Base-by-base conservation (phyloP, 192 early-diverging fungal genomes). In the Backusella tarrabulga region DNA sequence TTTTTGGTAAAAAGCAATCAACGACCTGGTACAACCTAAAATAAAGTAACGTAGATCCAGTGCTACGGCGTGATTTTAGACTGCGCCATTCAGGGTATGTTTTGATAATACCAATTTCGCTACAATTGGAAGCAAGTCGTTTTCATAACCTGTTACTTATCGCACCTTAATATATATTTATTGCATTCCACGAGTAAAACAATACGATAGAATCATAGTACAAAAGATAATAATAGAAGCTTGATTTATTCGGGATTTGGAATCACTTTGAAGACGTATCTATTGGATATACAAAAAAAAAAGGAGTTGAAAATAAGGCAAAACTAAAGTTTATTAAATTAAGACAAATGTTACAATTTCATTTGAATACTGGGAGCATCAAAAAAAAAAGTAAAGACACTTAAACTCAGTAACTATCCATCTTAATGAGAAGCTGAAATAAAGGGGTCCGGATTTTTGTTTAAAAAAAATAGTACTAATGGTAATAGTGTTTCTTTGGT, bases 1-100 rank as follows among this genome's bases (percentile, higher is more conserved):
- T 63, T 63, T 63, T 63, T 63, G 56, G 56, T 63, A 63, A 63
- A 63, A 63, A 29, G 23, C 12, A 63, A 63, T 63, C 56, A 63
- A 63, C 21, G 6, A 29, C 56, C 7, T 60, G 21, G 56, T 63
- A 9, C 23, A 14, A 63, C 56, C 3, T 63, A 14, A 29, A 63
- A 29, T 29, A 9, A 29, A 63, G 23, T 63, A 63, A 63, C 46
- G 56, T 63, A 63, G 56, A 63, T 63, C 56, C 56, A 63, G 26
- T 63, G 56, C 56, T 63, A 63, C 21, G 21, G 14, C 26, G n/a
- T 63, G 11, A 60, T 29, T 63, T 63, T 29, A 63, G n/a, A 29
- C 9, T 29, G 9, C 56, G 56, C 11, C 26, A 29, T 14, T 26
- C 21, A 26, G 12, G 21, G 21, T 29, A 29, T 26, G 19, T 29